Evolutionary conservation across 2,329 filamentous ascomycete genomes (phyloP).

Genomic region (Hymenoscyphus occultus): DNA sequence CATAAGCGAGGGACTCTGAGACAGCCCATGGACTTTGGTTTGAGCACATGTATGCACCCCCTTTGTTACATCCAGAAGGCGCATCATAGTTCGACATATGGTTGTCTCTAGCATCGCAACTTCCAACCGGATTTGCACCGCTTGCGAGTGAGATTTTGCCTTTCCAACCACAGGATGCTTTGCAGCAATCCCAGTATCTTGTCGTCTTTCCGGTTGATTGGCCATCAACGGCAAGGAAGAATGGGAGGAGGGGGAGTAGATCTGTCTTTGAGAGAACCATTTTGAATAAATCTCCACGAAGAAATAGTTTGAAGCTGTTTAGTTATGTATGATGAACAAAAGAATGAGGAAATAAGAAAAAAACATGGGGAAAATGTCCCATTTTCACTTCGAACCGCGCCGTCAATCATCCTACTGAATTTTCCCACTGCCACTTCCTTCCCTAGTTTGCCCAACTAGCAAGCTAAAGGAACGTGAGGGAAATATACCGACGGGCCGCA

Average conservation of each 20-base stretch:
- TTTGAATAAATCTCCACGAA: neutral
- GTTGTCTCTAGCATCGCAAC: constrained; percentile 46
- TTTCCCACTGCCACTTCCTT: neutral
- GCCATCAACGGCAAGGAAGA: constrained; percentile 23
- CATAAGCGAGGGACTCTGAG: constrained; percentile 52
- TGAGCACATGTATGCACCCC: constrained; percentile 52
- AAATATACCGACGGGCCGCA: constrained; percentile 6
- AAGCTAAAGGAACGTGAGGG: neutral
- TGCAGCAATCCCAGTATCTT: constrained; percentile 66
- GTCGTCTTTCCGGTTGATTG: constrained; percentile 35
- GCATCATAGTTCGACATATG: constrained; percentile 50
- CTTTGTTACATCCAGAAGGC: constrained; percentile 50
- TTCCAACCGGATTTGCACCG: constrained; percentile 28
- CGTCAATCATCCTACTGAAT: neutral
- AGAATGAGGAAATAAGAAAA: neutral
- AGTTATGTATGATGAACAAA: neutral
- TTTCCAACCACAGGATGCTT: constrained; percentile 62
- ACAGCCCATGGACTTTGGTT: constrained; percentile 62
- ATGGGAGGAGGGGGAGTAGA: constrained; percentile 29
- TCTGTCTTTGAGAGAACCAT: constrained; percentile 27
- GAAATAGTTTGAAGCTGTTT: neutral
- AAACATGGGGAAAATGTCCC: neutral
- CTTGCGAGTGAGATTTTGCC: constrained; percentile 51
- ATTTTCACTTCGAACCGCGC: neutral
- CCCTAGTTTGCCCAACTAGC: neutral